Evolutionary conservation across 1,284 basidiomycete genomes (phyloP), one percentile per base, ranked within the genome.

Genomic region (Flammula alnicola): DNA sequence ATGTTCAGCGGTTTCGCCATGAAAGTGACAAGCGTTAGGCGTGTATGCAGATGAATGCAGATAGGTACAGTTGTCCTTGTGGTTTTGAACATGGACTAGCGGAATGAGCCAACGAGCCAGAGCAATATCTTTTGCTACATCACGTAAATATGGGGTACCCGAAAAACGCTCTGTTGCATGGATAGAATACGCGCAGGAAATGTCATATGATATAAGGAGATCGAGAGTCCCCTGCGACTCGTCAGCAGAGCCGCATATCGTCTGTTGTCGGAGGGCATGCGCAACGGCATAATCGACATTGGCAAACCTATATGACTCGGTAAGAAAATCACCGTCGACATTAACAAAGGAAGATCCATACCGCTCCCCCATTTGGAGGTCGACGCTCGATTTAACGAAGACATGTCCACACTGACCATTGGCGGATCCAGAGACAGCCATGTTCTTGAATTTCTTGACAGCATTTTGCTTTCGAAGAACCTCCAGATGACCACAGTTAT

Each of bases 1-100:
- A 8, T 62, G 54, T 46, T 72, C 70, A 0, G 64, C 58, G 1
- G 58, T 61, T 47, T 74, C 71, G 4, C 71, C 69, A 47, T 70
- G 25, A 11, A 29, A 30, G n/a, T 29, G 14, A 2, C 40, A 25
- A 10, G 25, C 23, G 12, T 20, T 12, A 1, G 20, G 19, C 11
- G 22, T 43, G 29, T 38, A 38, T 22, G 38, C 25, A n/a, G 23
- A 40, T 2, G 38, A 10, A 14, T 26, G 27, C 22, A n/a, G 5
- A 27, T 40, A 40, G 1, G 27, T 14, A 17, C 38, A 40, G n/a
- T 40, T 26, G n/a, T 40, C 38, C 23, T 40, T 40, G 38, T 40
- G 38, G 14, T 26, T 40, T 9, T 40, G 25, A 2, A 40, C 38
- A 20, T 38, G 36, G n/a, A 38, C 5, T 20, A 38, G 36, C 2